Evolutionary conservation across 2,329 filamentous ascomycete species (phyloP), one percentile per base, ranked within the genome.

Genomic region (Sclerotinia sclerotiorum): DNA sequence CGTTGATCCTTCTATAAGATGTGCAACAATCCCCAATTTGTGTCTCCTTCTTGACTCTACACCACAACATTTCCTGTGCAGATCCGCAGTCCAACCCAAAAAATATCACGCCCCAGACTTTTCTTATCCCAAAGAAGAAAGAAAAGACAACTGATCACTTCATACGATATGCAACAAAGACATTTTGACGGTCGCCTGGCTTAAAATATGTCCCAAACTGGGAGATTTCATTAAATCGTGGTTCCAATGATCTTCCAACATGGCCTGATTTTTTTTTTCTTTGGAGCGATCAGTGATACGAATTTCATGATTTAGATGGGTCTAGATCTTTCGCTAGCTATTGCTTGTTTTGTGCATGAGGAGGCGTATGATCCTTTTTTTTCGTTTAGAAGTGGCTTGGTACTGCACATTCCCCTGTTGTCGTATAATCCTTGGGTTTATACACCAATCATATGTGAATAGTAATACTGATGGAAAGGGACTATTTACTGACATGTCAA

Each of bases 251-350:
- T 56, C 54, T 56, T 42, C 63, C 63, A 58, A 58, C 21, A 32
- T 66, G 63, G 63, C 63, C 63, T 66, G 63, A 66, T 66, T 66
- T 65, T 27, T 58, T 27, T 66, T 66, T 65, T 21, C 48, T 27
- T 58, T 39, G 32, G 15, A 51, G 11, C 21, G 32, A 62, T 39
- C 8, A 49, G 60, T 49, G n/a, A 51, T 62, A 62, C 60, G n/a
- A 51, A 62, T 62, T 62, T 57, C 49, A 57, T 65, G 51, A 57
- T 58, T 65, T 66, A 48, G 63, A 46, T 27, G 42, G 58, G 52
- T 66, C 63, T 66, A 66, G 63, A 66, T 24, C 44, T 39, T 24
- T 66, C 63, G 63, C 54, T 58, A 58, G 32, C 27, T 48, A 17
- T 49, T 65, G 39, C 63, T 58, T 48, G 19, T 46, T 65, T 58